Base-by-base conservation (phyloP, 1,284 basidiomycete genomes). In the Malassezia cuniculi region DNA sequence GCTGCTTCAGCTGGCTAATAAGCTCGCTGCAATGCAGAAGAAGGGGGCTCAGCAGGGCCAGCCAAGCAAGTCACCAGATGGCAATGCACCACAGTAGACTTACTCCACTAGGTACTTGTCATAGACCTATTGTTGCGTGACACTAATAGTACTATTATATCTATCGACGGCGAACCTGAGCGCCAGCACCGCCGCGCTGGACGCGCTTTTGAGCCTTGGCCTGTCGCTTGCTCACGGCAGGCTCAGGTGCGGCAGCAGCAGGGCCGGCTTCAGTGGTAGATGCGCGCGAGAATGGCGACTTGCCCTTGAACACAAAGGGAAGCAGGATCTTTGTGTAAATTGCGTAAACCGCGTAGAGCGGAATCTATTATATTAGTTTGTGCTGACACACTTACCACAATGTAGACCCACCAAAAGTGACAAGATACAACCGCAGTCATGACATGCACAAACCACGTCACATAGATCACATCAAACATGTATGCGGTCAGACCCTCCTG, bases 401-500 rank as follows among this genome's bases (percentile, higher is more conserved):
- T 22, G n/a, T 40, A 46, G 16, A 32, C 35, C 43, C 43, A 46
- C 43, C 43, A 46, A 12, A 40, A 34, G 12, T 25, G 16, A n/a
- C 16, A 27, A 17, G 47, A 37, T 31, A 67, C 36, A 17, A 69
- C 36, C 19, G 66, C 54, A 7, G 66, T 57, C 16, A 49, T 36
- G 27, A 67, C 36, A 34, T 69, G 67, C 2, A 66, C 57, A 37
- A 63, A 60, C 67, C 68, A 69, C 0, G 68, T 69, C 7, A 69
- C 53, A 38, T 69, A 69, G 41, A 69, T 47, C 6, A 69, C 36
- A 41, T 69, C 68, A 19, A 69, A 68, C 56, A 69, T 62, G 55
- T 69, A 68, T 54, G 58, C 48, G 5, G 66, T 64, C n/a, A 69
- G 49, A 2, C 68, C 68, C 20, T 31, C 44, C 41, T 49, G 58